Conservation (phyloP, 257 asterid species). For the Gentiana straminea region DNA sequence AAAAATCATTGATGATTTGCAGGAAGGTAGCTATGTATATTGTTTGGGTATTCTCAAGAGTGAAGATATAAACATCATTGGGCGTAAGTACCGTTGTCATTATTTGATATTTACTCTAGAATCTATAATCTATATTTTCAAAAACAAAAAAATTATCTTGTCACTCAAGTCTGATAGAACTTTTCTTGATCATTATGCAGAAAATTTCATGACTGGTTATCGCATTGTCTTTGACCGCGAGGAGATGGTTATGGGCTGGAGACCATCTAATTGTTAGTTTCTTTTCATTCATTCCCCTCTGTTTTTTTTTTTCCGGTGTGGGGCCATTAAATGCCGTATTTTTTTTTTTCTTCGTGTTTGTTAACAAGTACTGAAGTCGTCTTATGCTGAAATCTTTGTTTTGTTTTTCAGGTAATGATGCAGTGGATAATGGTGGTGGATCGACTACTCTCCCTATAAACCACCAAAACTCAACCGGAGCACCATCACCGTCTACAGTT, state of each 20-base stretch:
- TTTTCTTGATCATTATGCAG: conserved; percentile 26
- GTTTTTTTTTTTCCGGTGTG: not conserved
- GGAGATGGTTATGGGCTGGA: conserved; percentile 88
- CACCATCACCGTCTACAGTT: conserved; percentile 56
- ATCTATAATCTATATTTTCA: not conserved
- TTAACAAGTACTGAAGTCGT: not conserved
- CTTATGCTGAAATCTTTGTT: conserved; percentile 1
- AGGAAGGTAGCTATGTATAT: conserved; percentile 41
- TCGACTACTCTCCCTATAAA: conserved; percentile 52
- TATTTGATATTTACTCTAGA: not conserved
- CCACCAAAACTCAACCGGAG: conserved; percentile 26
- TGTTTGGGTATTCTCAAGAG: conserved; percentile 83
- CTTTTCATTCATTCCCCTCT: conserved; percentile 15
- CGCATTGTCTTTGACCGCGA: conserved; percentile 79
- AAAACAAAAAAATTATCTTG: not conserved
- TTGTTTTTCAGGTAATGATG: conserved; percentile 42
- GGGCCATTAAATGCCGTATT: too few species aligned
- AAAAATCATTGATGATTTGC: conserved; percentile 4
- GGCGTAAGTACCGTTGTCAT: conserved; percentile 60
- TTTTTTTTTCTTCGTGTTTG: not conserved
- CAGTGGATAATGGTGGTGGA: conserved; percentile 13
- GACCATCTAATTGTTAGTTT: conserved; percentile 63
- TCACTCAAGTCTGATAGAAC: not conserved
- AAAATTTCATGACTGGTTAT: conserved; percentile 87
- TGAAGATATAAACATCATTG: conserved; percentile 69